Base-by-base conservation (phyloP, 345 rosid genomes). In the Hibiscus trionum region DNA sequence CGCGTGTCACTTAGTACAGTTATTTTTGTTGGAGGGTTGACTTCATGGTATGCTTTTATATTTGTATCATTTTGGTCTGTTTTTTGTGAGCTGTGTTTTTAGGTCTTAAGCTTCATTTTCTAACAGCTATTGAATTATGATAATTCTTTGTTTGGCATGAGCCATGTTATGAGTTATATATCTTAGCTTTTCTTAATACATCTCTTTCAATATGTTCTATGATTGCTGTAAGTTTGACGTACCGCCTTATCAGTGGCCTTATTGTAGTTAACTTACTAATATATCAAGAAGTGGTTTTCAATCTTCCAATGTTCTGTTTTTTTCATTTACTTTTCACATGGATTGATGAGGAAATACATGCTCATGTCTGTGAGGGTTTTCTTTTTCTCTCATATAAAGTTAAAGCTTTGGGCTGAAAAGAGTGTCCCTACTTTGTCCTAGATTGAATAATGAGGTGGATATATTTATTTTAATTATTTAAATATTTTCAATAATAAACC, bases 1-100 rank as follows among this genome's bases (percentile, higher is more conserved):
- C 90, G 98, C 83, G 88, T 91, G 97, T 97, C 97, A 31, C 90
- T 94, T 33, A 94, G 97, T 83, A 88, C 91, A 1, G 91, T 91
- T 57, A 92, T 94, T 58, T 94, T 94, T 73, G 97, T 94, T 56
- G 97, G 97, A 57, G 82, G 75, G 69, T 74, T 97, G 63, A 82
- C 85, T 55, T 69, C 93, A 78, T 91, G 96, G 98, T 94, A 91
- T 29, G 2, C 14, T 29, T 50, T 59, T 42, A 19, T 61, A 46
- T 31, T 61, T 46, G 55, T 24, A 6, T 66, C 33, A 46, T 44
- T 50, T 66, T 65, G 53, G 11, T 66, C n/a, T 5, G 10, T 44
- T 66, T 47, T 7, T 27, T 1, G 1, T 66, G 7, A 47, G 42
- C 58, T 66, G 15, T 66, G 12, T 16, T 47, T 65, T 11, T 65